Percentiles rank a stretch among this genome's conserved stretches.
phyloP scores from a whole-genome alignment of 192 early-diverging fungal genomes.

The Coemansia asiatica region DNA sequence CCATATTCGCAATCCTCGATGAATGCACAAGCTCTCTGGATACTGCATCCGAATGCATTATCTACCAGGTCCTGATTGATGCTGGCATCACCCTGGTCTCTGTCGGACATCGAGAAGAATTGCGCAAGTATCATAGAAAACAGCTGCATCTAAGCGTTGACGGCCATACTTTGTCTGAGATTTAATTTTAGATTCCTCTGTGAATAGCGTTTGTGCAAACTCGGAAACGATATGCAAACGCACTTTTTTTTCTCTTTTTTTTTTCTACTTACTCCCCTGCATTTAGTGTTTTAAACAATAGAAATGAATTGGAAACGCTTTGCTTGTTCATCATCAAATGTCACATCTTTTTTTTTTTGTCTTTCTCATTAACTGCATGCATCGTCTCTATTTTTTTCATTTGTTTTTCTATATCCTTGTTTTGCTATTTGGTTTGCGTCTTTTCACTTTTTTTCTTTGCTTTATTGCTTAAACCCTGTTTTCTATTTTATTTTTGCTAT shows the following conservation, averaged over 20 bases:
- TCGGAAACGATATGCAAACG: neutral
- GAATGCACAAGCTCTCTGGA: constrained; percentile 74
- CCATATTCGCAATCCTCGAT: constrained; percentile 73
- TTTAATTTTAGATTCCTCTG: neutral
- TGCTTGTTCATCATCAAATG: neutral
- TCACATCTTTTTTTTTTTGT: neutral
- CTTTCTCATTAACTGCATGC: neutral
- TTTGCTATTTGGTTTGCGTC: neutral
- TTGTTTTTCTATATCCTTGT: neutral
- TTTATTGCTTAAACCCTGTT: neutral
- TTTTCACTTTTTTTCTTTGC: neutral
- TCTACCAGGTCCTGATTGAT: constrained; percentile 64
- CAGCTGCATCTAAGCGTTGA: constrained; percentile 45
- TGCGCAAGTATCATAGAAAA: constrained; percentile 56
- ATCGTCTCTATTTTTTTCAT: neutral
- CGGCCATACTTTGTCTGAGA: constrained; percentile 25
- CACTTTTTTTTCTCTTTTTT: neutral
- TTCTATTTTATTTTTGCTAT: neutral
- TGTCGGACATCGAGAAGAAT: constrained; percentile 73
- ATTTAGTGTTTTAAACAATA: neutral
- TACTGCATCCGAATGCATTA: constrained; percentile 42
- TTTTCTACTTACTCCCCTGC: neutral
- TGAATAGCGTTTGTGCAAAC: neutral
- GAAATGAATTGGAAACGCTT: neutral
- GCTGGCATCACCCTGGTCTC: constrained; percentile 84